A percentile compares a stretch with the other conserved stretches of the same genome.
Conservation (phyloP, 2,329 filamentous ascomycete genomes). For the Davidsoniella neocaledoniae region DNA sequence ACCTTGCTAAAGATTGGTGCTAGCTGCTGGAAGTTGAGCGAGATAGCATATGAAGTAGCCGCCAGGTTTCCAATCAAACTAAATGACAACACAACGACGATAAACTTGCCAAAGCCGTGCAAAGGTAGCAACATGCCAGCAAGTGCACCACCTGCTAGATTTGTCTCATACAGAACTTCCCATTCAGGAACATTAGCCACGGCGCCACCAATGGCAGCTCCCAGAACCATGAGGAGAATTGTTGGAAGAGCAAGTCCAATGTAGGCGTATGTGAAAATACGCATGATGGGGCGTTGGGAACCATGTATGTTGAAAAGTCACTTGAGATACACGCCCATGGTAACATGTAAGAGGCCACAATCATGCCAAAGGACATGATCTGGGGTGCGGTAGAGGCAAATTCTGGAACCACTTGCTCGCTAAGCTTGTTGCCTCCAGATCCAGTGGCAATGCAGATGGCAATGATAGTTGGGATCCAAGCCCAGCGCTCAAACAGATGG, state of each 20-base stretch:
- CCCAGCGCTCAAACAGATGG: conserved; percentile 40
- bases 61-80: conserved; percentile 42
- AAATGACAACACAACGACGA: conserved; percentile 40
- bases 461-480: conserved; percentile 38
- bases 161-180: conserved; percentile 34
- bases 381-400: conserved; percentile 18
- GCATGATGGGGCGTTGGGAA: conserved; percentile 27
- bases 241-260: conserved; percentile 37
- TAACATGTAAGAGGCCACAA: conserved; percentile 46
- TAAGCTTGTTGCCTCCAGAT: conserved; percentile 32
- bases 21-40: conserved; percentile 46
- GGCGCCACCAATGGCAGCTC: conserved; percentile 46
- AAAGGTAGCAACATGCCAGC: conserved; percentile 40
- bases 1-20: conserved; percentile 37
- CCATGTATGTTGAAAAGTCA: conserved; percentile 45
- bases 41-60: conserved; percentile 44
- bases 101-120: conserved; percentile 44
- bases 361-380: conserved; percentile 40
- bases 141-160: conserved; percentile 40
- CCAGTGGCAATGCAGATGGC: conserved; percentile 38
- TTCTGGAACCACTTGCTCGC: conserved; percentile 25
- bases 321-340: conserved; percentile 42
- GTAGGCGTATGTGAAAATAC: conserved; percentile 39
- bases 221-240: conserved; percentile 43
- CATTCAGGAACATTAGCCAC: conserved; percentile 36